Percentiles rank a stretch among this genome's conserved stretches.
Evolutionary conservation across 176 grass and related monocot species (phyloP).

Genomic region (Musa acuminata): DNA sequence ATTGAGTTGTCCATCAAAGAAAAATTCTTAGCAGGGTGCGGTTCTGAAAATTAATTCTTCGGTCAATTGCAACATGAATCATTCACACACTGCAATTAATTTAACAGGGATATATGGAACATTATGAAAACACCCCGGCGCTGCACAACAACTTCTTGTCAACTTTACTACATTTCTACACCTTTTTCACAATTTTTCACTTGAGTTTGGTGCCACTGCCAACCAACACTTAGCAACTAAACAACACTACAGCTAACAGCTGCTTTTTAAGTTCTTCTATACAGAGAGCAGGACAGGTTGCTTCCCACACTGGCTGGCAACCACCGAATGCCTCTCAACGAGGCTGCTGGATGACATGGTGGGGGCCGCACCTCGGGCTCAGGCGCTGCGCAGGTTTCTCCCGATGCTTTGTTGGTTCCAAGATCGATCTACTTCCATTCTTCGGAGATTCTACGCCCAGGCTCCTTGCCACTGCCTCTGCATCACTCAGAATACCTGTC

Average conservation of each 20-base stretch:
- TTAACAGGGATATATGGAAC: too few species aligned
- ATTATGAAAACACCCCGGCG: too few species aligned
- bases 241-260: neutral
- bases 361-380: conserved; percentile 22
- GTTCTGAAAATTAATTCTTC: too few species aligned
- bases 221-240: neutral
- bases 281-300: neutral
- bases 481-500: conserved; percentile 23
- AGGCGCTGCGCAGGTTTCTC: conserved; percentile 43
- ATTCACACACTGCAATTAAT: too few species aligned
- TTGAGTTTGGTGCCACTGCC: neutral
- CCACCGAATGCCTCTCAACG: conserved; percentile 27
- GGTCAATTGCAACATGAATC: too few species aligned
- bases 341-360: conserved; percentile 71
- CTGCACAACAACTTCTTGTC: too few species aligned
- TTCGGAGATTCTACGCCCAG: conserved; percentile 36
- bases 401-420: conserved; percentile 16
- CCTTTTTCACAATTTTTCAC: too few species aligned
- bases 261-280: neutral
- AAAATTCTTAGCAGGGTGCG: too few species aligned
- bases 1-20: too few species aligned
- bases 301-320: neutral
- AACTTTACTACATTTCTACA: too few species aligned
- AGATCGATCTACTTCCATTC: conserved; percentile 4
- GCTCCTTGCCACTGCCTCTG: conserved; percentile 31